Base-by-base conservation (phyloP, 208 protist species). In the Phytomonas francai region DNA sequence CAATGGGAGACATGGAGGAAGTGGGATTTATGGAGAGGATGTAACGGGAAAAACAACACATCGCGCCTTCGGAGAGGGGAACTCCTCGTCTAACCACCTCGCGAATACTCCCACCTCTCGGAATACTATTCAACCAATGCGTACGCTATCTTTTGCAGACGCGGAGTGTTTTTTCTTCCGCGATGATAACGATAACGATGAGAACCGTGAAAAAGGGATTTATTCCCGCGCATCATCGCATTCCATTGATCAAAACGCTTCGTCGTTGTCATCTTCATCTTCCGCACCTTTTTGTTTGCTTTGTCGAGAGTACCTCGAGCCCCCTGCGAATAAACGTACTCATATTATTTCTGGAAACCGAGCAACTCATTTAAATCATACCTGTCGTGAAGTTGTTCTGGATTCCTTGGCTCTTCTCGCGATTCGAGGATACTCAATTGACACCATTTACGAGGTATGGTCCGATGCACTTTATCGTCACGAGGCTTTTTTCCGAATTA, bases 401-500 rank as follows among this genome's bases (percentile, higher is more conserved):
- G 83, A 95, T 67, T 75, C 65, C 33, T 25, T 91, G 58, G 74
- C 84, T 1, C 65, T 95, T 28, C 68, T 95, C 25, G 67, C 67
- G 3, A 71, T 83, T 36, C 85, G 87, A 7, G 90, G 90, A 11
- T 93, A 91, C 72, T 79, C 85, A 3, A 77, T 95, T 33, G 86
- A 94, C 63, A 57, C 84, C 57, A 79, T 91, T 25, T 72, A 76
- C 34, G 59, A 70, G 16, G 81, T 89, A 51, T 94, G 89, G 89
- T 69, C 86, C 0, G 72, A 87, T 51, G 62, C 78, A 9, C 79
- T 95, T 42, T 90, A 80, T 70, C 59, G 68, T 62, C 61, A 74
- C 42, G 67, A 72, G 2, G 67, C 63, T 16, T 87, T 92, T 63
- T 79, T 79, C 6, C 87, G 85, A 30, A 77, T 93, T 36, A 72